Evolutionary conservation across 2,329 filamentous ascomycete genomes (phyloP), one percentile per base, ranked within the genome.

Genomic region (Colletotrichum tabaci): DNA sequence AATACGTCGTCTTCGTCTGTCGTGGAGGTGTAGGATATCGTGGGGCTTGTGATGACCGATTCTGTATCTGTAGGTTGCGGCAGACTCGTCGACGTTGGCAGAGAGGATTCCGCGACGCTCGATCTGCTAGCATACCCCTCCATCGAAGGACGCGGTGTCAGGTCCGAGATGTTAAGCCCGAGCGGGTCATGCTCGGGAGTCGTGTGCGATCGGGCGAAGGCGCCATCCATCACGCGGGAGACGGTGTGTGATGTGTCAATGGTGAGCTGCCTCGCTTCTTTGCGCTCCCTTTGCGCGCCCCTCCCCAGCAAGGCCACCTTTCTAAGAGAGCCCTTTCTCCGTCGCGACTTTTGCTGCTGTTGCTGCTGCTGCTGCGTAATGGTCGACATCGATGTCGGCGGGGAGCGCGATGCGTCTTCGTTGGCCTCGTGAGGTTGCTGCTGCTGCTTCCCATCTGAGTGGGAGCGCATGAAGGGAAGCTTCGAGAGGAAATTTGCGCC

Each of bases 221-320:
- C 35, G 15, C 35, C 23, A 12, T 71, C 55, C 55, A 71, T 76
- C 65, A 73, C 77, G 2, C 68, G 66, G 16, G 76, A 67, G 26
- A 76, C 70, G 30, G 76, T 73, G 46, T 80, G 78, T 30, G 80
- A 79, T 23, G 81, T 84, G 66, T 87, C 82, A 66, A 87, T 81
- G 23, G 80, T 81, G 69, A 86, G 76, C 21, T 83, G 79, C 66
- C 84, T 88, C 67, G 81, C 82, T 67, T 90, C 90, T 74, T 84
- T 88, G 77, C 82, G 87, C 75, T 89, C 90, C 72, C 88, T 87
- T 80, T 89, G 90, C 66, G 87, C 89, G 73, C 92, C 92, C 73
- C 93, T 92, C 18, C 94, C 94, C 21, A 98, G 86, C 60, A 98
- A 85, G 35, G 94, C 95, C 13, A 94, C 94, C 82, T 98, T 98